phyloP scores from a whole-genome alignment of 129 eudicot species.

The Flaveria ramosissima region DNA sequence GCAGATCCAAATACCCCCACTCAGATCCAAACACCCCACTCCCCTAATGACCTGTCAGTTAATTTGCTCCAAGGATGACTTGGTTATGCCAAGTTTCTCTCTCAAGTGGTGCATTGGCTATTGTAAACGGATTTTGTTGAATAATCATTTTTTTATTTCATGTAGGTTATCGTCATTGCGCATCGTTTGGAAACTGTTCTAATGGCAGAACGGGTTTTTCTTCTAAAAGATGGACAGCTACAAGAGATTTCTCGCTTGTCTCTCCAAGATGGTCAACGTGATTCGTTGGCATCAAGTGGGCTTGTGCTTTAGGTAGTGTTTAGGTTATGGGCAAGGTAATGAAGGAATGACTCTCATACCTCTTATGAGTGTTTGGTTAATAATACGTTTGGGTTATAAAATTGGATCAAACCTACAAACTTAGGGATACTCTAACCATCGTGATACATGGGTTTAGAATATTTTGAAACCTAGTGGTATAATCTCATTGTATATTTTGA shows the following conservation, averaged over 20 bases:
- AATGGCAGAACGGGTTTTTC: constrained; percentile 80
- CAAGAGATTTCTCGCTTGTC: constrained; percentile 70
- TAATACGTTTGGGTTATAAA: neutral
- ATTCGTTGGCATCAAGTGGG: constrained; percentile 47
- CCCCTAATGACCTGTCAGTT: neutral
- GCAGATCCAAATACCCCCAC: too few species aligned
- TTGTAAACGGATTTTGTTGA: neutral
- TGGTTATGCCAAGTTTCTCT: too few species aligned
- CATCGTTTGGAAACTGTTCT: constrained; percentile 92
- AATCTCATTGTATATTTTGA: too few species aligned
- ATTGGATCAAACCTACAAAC: neutral
- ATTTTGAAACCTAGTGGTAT: too few species aligned
- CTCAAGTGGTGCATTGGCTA: too few species aligned
- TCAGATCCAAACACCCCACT: neutral
- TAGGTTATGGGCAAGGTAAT: neutral
- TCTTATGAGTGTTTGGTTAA: neutral
- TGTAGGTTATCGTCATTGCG: constrained; percentile 86
- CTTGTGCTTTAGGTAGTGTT: constrained; percentile 39
- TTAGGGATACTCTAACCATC: too few species aligned
- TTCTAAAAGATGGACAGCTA: constrained; percentile 60
- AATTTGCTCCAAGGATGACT: neutral
- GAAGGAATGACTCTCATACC: neutral
- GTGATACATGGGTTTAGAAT: too few species aligned
- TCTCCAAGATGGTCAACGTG: constrained; percentile 45
- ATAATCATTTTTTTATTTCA: neutral